Evolutionary conservation across 306 rosid genomes (phyloP).

Genomic region (Vicia sativa): DNA sequence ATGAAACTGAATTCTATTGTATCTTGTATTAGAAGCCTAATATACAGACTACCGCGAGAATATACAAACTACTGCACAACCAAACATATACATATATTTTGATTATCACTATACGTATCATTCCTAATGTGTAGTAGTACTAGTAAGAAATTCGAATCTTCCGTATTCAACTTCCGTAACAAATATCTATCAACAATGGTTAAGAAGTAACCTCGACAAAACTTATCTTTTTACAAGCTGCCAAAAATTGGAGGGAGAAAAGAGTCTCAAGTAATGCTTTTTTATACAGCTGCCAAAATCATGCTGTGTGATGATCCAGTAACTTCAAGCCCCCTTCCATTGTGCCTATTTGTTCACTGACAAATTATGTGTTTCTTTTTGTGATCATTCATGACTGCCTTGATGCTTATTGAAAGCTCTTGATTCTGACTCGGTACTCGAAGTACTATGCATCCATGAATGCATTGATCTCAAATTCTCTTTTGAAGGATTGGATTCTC

Average conservation of each 20-base stretch:
- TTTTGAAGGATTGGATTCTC: conserved; percentile 50
- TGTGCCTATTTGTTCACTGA: conserved; percentile 17
- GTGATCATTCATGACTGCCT: conserved; percentile 30
- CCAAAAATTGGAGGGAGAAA: conserved; percentile 30
- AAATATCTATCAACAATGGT: conserved; percentile 32
- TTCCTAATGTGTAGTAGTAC: background rate
- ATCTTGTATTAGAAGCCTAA: background rate
- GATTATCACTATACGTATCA: background rate
- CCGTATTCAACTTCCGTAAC: conserved; percentile 31
- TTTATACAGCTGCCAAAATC: conserved; percentile 36
- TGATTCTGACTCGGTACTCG: conserved; percentile 60
- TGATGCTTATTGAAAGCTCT: conserved; percentile 46
- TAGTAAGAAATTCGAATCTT: conserved; percentile 6
- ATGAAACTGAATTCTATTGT: conserved; percentile 10
- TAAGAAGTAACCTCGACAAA: conserved; percentile 33
- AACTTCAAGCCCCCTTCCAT: conserved; percentile 23
- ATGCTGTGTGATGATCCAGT: conserved; percentile 14
- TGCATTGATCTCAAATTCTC: conserved; percentile 45
- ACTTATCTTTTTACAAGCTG: conserved; percentile 48
- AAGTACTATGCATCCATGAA: conserved; percentile 43
- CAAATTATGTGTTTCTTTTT: conserved; percentile 16
- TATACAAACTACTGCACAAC: too few relatives aligned
- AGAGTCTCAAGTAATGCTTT: conserved; percentile 16
- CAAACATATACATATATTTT: too few relatives aligned
- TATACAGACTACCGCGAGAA: background rate